Base-by-base conservation (phyloP, 257 asterid species). In the Handroanthus guayacan region DNA sequence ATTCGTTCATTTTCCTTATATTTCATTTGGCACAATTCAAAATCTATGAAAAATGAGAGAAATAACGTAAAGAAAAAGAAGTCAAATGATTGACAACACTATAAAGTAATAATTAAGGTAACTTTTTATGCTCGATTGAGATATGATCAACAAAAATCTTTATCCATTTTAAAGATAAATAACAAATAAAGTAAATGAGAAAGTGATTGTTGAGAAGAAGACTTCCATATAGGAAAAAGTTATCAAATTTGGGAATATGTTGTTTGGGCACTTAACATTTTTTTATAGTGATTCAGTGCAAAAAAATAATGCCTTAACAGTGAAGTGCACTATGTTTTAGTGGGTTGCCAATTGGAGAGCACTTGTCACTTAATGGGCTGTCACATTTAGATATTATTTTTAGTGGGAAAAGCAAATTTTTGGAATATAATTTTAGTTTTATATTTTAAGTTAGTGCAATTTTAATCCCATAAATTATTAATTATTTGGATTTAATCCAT, bases 321-420 rank as follows among this genome's bases (percentile, higher is more conserved):
- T 5, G 9, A 0, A 10, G 16, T 58, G 82, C 82, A 47, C 62
- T 55, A 63, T 64, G 48, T 17, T 36, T 18, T 6, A 71, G 78
- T 78, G 82, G 77, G 43, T 47, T 71, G 48, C 62, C 20, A 54
- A 78, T 43, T 70, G 61, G 78, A 5, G 34, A 62, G 36, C 69
- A 67, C 69, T 54, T 62, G 9, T 72, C 34, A 14, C 6, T 13
- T 36, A 69, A 69, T 50, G 45, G 62, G 43, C 47, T 48, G 13
- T 31, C 1, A 68, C 6, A 50, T 48, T 20, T 31, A 14, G 61
- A 50, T 6, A 47, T 12, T 48, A 20, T 51, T 43, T 76, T 2
- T 73, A 16, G 31, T 55, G 52, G n/a, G 0, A 31, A 50, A 4
- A 11, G 45, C 5, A 1, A 3, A 41, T 57, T 57, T 56, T 57